A percentile compares a stretch with the other conserved stretches of the same genome.
Conservation (phyloP, 164 flowering plant genomes). For the Vitis riparia region DNA sequence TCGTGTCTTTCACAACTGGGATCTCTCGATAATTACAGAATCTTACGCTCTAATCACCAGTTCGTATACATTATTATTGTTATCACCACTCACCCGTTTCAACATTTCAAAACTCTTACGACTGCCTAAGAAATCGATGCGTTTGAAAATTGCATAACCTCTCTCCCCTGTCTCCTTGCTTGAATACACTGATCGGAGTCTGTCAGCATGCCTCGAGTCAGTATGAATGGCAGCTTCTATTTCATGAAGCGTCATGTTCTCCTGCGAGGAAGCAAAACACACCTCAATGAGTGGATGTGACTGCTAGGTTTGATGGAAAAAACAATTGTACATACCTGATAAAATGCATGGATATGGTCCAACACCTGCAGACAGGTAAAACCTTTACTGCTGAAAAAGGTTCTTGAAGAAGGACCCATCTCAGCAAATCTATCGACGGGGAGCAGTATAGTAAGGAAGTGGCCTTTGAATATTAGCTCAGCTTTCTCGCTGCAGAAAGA, state of each 20-base stretch:
- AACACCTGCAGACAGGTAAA: constrained; percentile 79
- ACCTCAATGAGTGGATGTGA: neutral
- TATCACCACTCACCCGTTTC: constrained; percentile 82
- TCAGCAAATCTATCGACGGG: constrained; percentile 89
- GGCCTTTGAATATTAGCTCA: constrained; percentile 69
- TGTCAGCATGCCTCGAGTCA: constrained; percentile 86
- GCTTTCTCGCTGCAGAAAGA: constrained; percentile 70
- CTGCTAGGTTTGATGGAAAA: neutral
- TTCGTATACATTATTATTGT: constrained; percentile 76
- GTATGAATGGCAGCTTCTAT: constrained; percentile 83
- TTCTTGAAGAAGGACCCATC: constrained; percentile 92
- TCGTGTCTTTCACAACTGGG: no score
- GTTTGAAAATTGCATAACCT: constrained; percentile 51
- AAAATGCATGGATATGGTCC: constrained; percentile 73
- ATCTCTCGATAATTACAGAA: neutral
- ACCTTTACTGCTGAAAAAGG: constrained; percentile 76
- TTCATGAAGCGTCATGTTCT: constrained; percentile 75
- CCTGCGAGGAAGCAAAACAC: constrained; percentile 40
- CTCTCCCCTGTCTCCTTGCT: constrained; percentile 49
- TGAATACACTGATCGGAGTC: constrained; percentile 64
- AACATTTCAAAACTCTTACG: constrained; percentile 91
- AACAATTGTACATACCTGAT: constrained; percentile 59
- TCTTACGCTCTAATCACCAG: constrained; percentile 67
- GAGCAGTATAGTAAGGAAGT: constrained; percentile 79
- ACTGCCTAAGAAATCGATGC: constrained; percentile 85